Evolutionary conservation across 495 filamentous ascomycete genomes (phyloP).

Genomic region (Neurospora sp.): DNA sequence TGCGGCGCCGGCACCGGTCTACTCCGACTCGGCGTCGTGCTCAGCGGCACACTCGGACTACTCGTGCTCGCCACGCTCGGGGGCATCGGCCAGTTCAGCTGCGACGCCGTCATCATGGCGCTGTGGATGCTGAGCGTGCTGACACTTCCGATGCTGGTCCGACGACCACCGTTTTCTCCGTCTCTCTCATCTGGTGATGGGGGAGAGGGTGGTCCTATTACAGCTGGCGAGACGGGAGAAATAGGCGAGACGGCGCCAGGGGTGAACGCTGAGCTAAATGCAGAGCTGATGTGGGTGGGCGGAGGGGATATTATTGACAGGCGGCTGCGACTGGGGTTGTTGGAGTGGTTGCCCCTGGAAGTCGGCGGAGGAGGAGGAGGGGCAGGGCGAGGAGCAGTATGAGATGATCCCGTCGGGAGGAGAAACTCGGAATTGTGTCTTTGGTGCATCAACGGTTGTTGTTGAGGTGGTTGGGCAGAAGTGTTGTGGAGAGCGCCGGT

Average conservation of each 20-base stretch:
- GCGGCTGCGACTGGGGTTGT: neutral
- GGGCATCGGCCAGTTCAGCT: neutral
- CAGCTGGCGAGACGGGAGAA: neutral
- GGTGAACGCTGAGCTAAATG: neutral
- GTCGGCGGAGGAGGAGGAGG: neutral
- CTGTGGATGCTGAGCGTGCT: neutral
- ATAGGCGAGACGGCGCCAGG: neutral
- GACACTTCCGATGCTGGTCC: neutral
- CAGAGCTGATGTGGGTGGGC: neutral
- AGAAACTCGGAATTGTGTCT: neutral
- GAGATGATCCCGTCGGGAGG: neutral
- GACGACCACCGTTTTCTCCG: neutral
- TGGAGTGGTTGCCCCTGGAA: neutral
- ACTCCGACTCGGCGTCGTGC: neutral
- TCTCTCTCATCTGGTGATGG: neutral
- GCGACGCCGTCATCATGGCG: neutral
- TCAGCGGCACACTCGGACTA: neutral
- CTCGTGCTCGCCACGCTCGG: neutral
- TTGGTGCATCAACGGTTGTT: neutral
- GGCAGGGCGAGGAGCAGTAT: neutral
- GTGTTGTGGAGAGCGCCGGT: neutral
- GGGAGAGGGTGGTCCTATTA: neutral
- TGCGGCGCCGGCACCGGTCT: neutral
- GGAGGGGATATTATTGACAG: neutral
- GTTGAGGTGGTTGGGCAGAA: neutral